A percentile compares a stretch with the other conserved stretches of the same genome.
Evolutionary conservation across 306 rosid genomes (phyloP).

Genomic region (Trifolium fragiferum): DNA sequence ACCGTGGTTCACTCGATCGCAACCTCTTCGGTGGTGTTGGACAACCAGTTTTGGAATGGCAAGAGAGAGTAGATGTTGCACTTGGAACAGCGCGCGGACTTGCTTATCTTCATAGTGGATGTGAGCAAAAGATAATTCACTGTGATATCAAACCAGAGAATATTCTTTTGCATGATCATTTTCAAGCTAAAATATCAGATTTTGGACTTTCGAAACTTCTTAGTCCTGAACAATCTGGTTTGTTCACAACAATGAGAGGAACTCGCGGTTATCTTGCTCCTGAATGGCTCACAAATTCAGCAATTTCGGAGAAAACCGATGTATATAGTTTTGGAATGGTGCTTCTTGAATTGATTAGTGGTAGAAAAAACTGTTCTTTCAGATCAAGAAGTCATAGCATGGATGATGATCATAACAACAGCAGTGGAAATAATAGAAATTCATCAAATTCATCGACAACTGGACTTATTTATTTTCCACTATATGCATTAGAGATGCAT

Average conservation of each 20-base stretch:
- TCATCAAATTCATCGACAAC: slow-evolving; percentile 60
- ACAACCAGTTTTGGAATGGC: slow-evolving; percentile 80
- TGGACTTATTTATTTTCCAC: slow-evolving; percentile 74
- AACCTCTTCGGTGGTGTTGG: slow-evolving; percentile 71
- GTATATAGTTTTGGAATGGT: slow-evolving; percentile 96
- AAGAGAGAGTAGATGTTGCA: slow-evolving; percentile 80
- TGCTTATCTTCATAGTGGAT: slow-evolving; percentile 82
- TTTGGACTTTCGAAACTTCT: slow-evolving; percentile 92
- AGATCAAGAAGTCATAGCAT: slow-evolving; percentile 68
- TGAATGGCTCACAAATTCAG: slow-evolving; percentile 90
- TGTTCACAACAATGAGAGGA: slow-evolving; percentile 96
- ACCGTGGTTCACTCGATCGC: slow-evolving; percentile 82
- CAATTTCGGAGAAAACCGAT: slow-evolving; percentile 86
- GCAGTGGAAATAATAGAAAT: slow-evolving; percentile 51
- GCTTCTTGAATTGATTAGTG: slow-evolving; percentile 79
- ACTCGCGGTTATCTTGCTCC: slow-evolving; percentile 96
- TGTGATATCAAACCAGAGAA: slow-evolving; percentile 95
- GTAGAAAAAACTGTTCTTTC: slow-evolving; percentile 71
- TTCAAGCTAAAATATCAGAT: slow-evolving; percentile 87
- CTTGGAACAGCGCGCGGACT: slow-evolving; percentile 93
- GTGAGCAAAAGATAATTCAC: slow-evolving; percentile 84
- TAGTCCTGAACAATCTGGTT: slow-evolving; percentile 76
- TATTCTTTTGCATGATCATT: slow-evolving; percentile 76
- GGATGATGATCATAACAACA: slow-evolving; percentile 53
- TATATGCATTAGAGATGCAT: slow-evolving; percentile 87